A percentile compares a stretch with the other conserved stretches of the same genome.
phyloP scores from a whole-genome alignment of 768 basidiomycete genomes.

The Leccinum barrowsii region DNA sequence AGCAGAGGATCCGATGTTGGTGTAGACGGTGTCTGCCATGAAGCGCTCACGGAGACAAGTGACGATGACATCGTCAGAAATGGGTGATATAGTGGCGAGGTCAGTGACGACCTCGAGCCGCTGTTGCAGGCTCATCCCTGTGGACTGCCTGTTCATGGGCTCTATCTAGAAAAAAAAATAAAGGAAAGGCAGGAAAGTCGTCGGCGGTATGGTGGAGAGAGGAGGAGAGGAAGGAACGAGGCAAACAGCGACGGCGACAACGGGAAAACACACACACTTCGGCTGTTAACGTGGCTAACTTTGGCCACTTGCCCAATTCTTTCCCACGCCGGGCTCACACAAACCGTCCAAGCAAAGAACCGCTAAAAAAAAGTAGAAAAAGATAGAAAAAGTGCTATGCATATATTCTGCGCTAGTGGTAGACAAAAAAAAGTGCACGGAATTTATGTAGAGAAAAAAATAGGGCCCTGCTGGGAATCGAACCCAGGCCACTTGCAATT shows the following conservation, averaged over 20 bases:
- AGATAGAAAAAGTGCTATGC: too few species aligned
- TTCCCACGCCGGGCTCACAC: slow-evolving; percentile 23
- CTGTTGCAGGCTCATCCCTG: slow-evolving; percentile 49
- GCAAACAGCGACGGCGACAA: slow-evolving; percentile 13
- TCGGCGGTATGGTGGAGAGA: slow-evolving; percentile 7
- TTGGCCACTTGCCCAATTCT: neutral
- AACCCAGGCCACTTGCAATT: slow-evolving; percentile 38
- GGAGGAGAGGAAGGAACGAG: slow-evolving; percentile 17
- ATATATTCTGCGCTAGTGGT: too few species aligned
- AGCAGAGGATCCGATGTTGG: slow-evolving; percentile 62
- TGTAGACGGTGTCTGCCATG: slow-evolving; percentile 81
- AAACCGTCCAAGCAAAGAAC: neutral
- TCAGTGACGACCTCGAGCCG: slow-evolving; percentile 71
- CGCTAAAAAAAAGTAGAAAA: neutral
- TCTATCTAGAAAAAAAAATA: neutral
- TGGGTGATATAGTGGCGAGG: slow-evolving; percentile 60
- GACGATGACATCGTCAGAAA: slow-evolving; percentile 83
- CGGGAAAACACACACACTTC: slow-evolving; percentile 19
- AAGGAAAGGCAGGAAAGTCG: neutral
- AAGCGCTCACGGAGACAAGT: slow-evolving; percentile 84
- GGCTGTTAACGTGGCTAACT: slow-evolving; percentile 27
- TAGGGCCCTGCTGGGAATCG: slow-evolving; percentile 36
- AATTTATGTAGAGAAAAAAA: neutral
- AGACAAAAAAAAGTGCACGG: too few species aligned
- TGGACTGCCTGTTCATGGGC: slow-evolving; percentile 43